phyloP scores from a whole-genome alignment of 306 rosid species.

The Cucurbita ficifolia region DNA sequence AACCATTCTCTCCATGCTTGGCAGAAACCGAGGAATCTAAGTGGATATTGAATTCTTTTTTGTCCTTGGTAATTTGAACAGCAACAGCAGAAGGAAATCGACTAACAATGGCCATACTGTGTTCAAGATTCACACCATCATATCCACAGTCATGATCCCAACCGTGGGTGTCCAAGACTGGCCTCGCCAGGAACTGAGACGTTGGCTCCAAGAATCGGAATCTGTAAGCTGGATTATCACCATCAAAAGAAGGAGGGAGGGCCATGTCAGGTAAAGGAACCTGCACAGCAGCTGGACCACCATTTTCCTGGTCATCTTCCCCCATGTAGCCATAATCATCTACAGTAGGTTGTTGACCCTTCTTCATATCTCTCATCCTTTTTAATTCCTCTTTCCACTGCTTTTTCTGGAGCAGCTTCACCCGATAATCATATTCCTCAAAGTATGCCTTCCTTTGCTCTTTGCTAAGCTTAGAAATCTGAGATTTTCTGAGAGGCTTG shows the following conservation, averaged over 20 bases:
- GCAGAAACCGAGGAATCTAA: conserved; percentile 87
- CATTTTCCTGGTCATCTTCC: conserved; percentile 75
- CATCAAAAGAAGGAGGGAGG: conserved; percentile 89
- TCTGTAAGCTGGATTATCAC: conserved; percentile 76
- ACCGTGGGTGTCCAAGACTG: conserved; percentile 83
- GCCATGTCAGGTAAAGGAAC: conserved; percentile 92
- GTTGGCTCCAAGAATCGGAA: conserved; percentile 95
- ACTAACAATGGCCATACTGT: conserved; percentile 47
- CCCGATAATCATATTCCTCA: conserved; percentile 95
- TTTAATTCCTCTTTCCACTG: conserved; percentile 91
- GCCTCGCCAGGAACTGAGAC: conserved; percentile 86
- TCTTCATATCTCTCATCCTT: conserved; percentile 81
- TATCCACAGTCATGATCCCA: conserved; percentile 99
- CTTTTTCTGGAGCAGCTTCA: conserved; percentile 86
- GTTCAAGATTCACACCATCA: conserved; percentile 89
- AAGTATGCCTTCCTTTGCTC: conserved; percentile 75
- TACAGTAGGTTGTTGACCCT: conserved; percentile 32
- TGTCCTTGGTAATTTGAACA: conserved; percentile 89
- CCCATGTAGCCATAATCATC: conserved; percentile 36
- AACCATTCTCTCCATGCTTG: conserved; percentile 76
- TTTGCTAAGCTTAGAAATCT: conserved; percentile 66
- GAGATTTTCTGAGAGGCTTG: conserved; percentile 82
- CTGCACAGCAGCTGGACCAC: conserved; percentile 84
- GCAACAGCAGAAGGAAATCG: conserved; percentile 59
- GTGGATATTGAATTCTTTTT: conserved; percentile 87